phyloP scores from a whole-genome alignment of 2,329 filamentous ascomycete species.

The Talaromyces funiculosus region DNA sequence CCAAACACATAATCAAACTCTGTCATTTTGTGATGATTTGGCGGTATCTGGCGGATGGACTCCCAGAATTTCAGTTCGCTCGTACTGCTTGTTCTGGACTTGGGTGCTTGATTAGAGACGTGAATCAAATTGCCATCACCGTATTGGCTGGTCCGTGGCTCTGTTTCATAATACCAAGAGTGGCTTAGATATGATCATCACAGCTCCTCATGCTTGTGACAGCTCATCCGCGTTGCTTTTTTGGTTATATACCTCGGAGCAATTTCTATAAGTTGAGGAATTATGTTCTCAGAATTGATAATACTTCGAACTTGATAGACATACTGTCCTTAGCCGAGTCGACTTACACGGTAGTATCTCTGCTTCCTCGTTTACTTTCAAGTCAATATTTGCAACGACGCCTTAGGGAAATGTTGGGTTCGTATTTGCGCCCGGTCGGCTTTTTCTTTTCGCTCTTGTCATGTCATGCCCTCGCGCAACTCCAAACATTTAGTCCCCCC shows the following conservation, averaged over 20 bases:
- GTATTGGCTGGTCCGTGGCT: neutral
- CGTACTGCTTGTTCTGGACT: too few relatives aligned
- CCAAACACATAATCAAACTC: neutral
- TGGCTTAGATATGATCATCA: neutral
- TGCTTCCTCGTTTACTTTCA: neutral
- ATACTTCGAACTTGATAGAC: too few relatives aligned
- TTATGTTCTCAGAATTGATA: too few relatives aligned
- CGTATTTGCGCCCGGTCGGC: neutral
- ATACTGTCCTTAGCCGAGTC: neutral
- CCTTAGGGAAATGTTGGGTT: neutral
- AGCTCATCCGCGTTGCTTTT: too few relatives aligned
- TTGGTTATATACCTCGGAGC: too few relatives aligned
- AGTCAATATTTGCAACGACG: neutral
- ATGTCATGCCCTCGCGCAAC: conserved; percentile 3
- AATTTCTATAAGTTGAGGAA: too few relatives aligned
- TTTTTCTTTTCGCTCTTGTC: neutral
- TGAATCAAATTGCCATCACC: neutral
- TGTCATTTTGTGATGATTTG: neutral
- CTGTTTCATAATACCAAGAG: neutral
- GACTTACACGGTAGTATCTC: neutral
- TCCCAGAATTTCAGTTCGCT: neutral
- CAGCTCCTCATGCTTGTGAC: too few relatives aligned
- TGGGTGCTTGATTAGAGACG: neutral
- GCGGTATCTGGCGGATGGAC: neutral
- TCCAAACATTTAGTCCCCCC: conserved; percentile 16